Evolutionary conservation across 2,329 filamentous ascomycete species (phyloP), one percentile per base, ranked within the genome.

Genomic region (Juglanconis juglandina): DNA sequence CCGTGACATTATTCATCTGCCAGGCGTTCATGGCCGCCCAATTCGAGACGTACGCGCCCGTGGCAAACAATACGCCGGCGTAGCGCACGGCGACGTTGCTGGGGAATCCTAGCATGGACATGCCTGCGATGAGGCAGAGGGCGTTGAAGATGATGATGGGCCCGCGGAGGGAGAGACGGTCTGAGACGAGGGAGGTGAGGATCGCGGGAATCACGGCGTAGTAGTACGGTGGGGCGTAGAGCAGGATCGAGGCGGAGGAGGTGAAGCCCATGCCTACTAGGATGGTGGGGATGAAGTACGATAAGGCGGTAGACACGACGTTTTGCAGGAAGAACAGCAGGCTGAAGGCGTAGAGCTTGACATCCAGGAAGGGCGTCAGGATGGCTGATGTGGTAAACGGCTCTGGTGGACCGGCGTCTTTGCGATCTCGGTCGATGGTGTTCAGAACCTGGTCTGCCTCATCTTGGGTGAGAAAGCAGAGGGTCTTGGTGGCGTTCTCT

Each of bases 151-250:
- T 70, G 65, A 90, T 88, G 56, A 89, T 75, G 0, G 86, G 86
- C 0, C 82, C 86, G 9, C 87, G 82, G 33, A 87, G 72, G 50
- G 81, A 78, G 66, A 80, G 84, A 39, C 74, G 79, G 69, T 91
- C 88, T 37, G 86, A 83, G 2, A 89, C 70, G 4, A 84, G 70
- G 0, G 85, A 88, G 4, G 86, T 87, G 8, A 88, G 65, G 8
- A 89, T 75, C 5, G 87, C 86, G 0, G 87, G 86, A 13, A 89
- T 74, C 10, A 87, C 80, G 30, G 86, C 81, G 68, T 86, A 89
- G 71, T 88, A 89, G 70, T 89, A 89, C 0, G 87, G 87, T 64
- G 86, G 86, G 0, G 86, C 86, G 0, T 85, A 84, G 1, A 89
- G 80, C 4, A 89, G 70, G 62, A 89, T 89, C 0, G 82, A 76